A percentile compares a stretch with the other conserved stretches of the same genome.
phyloP scores from a whole-genome alignment of 2,329 filamentous ascomycete genomes.

The Penicillium sp. region DNA sequence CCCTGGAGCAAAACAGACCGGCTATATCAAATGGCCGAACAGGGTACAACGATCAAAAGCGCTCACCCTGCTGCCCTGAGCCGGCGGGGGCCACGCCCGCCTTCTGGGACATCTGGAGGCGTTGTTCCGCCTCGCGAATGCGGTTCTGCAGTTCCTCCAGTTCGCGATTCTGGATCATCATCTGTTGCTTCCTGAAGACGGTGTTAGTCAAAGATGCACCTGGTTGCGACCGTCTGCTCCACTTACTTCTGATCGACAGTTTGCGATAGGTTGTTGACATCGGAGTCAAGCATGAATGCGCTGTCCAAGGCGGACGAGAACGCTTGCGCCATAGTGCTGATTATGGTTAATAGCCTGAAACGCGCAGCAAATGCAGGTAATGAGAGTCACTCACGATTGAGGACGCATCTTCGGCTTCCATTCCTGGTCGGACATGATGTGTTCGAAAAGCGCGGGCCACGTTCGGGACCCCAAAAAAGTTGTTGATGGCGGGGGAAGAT shows the following conservation, averaged over 20 bases:
- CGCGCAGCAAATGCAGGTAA: neutral
- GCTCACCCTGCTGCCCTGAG: conserved; percentile 25
- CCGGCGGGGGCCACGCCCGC: conserved; percentile 10
- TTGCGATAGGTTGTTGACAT: conserved; percentile 71
- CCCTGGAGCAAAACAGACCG: conserved; percentile 5
- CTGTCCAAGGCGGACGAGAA: conserved; percentile 86
- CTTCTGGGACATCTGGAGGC: conserved; percentile 57
- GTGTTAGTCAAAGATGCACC: neutral
- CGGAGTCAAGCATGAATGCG: conserved; percentile 84
- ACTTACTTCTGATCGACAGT: conserved; percentile 80
- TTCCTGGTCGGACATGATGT: conserved; percentile 63
- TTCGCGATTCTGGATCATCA: conserved; percentile 73
- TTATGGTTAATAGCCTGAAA: conserved; percentile 24
- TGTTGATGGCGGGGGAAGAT: neutral
- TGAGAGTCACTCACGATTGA: conserved; percentile 64
- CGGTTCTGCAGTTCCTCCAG: conserved; percentile 83
- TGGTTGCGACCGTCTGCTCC: neutral
- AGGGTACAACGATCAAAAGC: conserved; percentile 16
- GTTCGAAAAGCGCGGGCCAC: neutral
- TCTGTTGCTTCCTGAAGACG: conserved; percentile 71
- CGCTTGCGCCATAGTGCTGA: conserved; percentile 80
- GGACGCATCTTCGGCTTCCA: conserved; percentile 81
- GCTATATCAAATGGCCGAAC: conserved; percentile 8
- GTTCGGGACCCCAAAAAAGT: neutral
- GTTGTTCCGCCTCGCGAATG: conserved; percentile 81